A percentile compares a stretch with the other conserved stretches of the same genome.
phyloP scores from a whole-genome alignment of 805 yeast species.

The Candida coleopterorum region DNA sequence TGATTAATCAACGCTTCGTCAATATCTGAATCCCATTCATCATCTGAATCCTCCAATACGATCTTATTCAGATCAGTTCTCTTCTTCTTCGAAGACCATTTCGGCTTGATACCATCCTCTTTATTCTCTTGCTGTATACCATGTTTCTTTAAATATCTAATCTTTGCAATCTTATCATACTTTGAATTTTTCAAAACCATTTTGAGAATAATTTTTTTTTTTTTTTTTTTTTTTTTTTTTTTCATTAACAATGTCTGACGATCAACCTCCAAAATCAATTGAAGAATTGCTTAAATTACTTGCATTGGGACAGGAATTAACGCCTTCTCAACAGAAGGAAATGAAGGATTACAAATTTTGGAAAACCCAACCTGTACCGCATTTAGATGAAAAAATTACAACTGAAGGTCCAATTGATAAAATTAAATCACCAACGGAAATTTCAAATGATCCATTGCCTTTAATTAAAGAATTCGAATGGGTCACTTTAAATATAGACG shows the following conservation, averaged over 20 bases:
- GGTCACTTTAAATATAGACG: conserved; percentile 66
- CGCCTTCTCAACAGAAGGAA: conserved; percentile 57
- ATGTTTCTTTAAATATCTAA: conserved; percentile 36
- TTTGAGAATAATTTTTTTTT: conserved; percentile 1
- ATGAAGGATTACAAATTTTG: conserved; percentile 94
- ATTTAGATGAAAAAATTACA: conserved; percentile 60
- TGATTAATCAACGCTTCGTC: conserved; percentile 38
- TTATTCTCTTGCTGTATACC: conserved; percentile 21
- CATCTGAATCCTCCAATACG: conserved; percentile 25
- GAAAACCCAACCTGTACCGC: conserved; percentile 95
- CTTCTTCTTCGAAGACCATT: conserved; percentile 32
- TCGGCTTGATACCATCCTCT: conserved; percentile 14
- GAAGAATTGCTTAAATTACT: conserved; percentile 57
- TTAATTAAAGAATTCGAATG: conserved; percentile 82
- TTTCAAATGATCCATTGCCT: conserved; percentile 66
- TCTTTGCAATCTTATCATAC: conserved; percentile 25
- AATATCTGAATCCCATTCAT: conserved; percentile 38
- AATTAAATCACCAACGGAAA: conserved; percentile 62
- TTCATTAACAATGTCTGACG: too few species aligned
- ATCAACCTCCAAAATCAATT: conserved; percentile 30
- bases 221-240: too few species aligned
- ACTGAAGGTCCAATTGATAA: conserved; percentile 80
- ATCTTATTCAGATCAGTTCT: conserved; percentile 9
- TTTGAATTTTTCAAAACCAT: conserved; percentile 40
- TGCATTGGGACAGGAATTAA: conserved; percentile 49